Evolutionary conservation across 176 grass and related monocot species (phyloP).

Genomic region (Miscanthus lutarioriparius): DNA sequence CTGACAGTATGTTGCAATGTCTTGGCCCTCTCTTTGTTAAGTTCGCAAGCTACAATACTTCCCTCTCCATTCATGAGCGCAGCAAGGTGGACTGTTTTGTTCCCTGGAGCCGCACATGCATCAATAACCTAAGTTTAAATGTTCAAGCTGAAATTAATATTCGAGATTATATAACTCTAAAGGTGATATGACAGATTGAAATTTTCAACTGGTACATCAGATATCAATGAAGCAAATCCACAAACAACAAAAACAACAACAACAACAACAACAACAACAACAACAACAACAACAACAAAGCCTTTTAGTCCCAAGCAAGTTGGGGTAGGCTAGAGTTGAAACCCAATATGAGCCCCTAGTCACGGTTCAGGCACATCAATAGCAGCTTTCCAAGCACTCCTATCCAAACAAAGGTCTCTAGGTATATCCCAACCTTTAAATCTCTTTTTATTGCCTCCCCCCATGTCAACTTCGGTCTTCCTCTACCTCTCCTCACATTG

Average conservation of each 20-base stretch:
- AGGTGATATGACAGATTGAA: background rate
- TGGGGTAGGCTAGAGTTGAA: too few species aligned
- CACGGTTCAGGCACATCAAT: too few species aligned
- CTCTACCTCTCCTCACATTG: too few species aligned
- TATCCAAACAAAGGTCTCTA: too few species aligned
- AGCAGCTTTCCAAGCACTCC: too few species aligned
- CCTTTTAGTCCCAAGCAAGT: too few species aligned
- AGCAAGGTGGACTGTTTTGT: slow-evolving; percentile 92
- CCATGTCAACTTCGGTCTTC: too few species aligned
- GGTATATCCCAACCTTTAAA: too few species aligned
- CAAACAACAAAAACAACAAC: background rate
- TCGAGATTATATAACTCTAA: background rate
- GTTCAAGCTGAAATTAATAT: slow-evolving; percentile 38
- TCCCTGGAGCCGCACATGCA: slow-evolving; percentile 99
- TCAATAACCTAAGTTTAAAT: slow-evolving; percentile 92
- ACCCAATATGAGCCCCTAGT: too few species aligned
- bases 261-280: too few species aligned
- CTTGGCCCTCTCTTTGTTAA: slow-evolving; percentile 75
- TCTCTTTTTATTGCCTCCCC: too few species aligned
- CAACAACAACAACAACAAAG: too few species aligned
- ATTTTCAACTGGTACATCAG: background rate
- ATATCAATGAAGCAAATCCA: background rate
- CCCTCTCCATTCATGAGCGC: slow-evolving; percentile 88
- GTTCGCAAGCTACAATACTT: slow-evolving; percentile 82
- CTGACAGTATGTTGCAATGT: slow-evolving; percentile 76